Evolutionary conservation across 306 rosid genomes (phyloP).

Genomic region (Alnus rubra): DNA sequence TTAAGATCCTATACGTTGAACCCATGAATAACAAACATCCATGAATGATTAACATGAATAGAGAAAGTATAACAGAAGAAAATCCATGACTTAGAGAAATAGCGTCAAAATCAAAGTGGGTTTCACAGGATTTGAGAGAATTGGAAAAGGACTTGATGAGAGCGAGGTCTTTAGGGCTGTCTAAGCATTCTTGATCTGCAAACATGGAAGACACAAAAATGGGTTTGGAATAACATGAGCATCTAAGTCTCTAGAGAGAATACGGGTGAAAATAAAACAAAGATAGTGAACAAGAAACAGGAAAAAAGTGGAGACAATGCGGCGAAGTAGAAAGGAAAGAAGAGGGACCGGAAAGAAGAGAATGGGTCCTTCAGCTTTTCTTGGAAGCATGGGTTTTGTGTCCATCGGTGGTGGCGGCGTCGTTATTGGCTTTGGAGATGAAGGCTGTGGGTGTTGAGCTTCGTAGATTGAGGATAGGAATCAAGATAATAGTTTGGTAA

Average conservation of each 20-base stretch:
- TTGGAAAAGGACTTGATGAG: conserved; percentile 56
- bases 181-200: conserved; percentile 81
- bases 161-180: conserved; percentile 76
- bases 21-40: not conserved
- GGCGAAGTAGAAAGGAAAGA: conserved; percentile 55
- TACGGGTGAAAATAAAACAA: conserved; percentile 12
- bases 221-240: conserved; percentile 67
- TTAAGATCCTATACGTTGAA: too few species aligned
- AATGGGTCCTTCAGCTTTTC: conserved; percentile 19
- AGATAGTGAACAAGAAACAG: conserved; percentile 9
- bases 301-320: conserved; percentile 62
- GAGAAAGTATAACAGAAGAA: conserved; percentile 66
- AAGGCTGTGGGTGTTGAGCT: conserved; percentile 23
- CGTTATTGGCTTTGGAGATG: conserved; percentile 24
- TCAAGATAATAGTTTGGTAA: conserved; percentile 18
- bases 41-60: conserved; percentile 51
- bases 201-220: conserved; percentile 74
- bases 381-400: not conserved
- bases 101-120: conserved; percentile 48
- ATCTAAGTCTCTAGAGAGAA: not conserved
- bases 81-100: conserved; percentile 57
- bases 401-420: not conserved
- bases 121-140: conserved; percentile 51
- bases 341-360: conserved; percentile 34
- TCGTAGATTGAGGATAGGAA: conserved; percentile 22